Evolutionary conservation across 2,329 filamentous ascomycete genomes (phyloP).

Genomic region (Lachnellula willkommii): DNA sequence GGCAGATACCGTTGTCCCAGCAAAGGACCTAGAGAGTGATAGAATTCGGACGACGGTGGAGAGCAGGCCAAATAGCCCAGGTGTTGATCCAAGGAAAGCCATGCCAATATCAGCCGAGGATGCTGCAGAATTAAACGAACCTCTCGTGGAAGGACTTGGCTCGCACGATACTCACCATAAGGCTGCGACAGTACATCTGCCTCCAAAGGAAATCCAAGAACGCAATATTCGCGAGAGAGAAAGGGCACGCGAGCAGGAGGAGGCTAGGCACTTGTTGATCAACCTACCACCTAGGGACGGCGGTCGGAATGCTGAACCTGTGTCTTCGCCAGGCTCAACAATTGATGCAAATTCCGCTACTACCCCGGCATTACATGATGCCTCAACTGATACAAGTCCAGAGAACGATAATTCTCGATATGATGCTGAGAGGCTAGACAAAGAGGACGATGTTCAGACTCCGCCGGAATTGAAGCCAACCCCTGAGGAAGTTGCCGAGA

Average conservation of each 20-base stretch:
- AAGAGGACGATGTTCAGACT: constrained; percentile 39
- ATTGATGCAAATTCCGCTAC: constrained; percentile 63
- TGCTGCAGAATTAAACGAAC: constrained; percentile 27
- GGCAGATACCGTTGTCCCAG: constrained; percentile 9
- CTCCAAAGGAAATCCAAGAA: constrained; percentile 46
- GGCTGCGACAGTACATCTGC: constrained; percentile 39
- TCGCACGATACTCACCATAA: constrained; percentile 25
- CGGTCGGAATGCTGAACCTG: constrained; percentile 38
- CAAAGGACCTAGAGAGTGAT: constrained; percentile 22
- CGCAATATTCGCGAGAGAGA: constrained; percentile 36
- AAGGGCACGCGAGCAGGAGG: constrained; percentile 31
- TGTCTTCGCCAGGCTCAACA: constrained; percentile 60
- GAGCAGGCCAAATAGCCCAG: constrained; percentile 28
- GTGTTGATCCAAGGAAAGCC: constrained; percentile 28
- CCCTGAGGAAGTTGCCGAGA: constrained; percentile 32
- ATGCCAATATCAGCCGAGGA: constrained; percentile 34
- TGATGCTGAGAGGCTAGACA: constrained; percentile 41
- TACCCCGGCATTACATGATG: constrained; percentile 63
- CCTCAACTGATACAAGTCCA: constrained; percentile 69
- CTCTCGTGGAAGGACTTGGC: constrained; percentile 19
- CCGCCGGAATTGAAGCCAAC: constrained; percentile 26
- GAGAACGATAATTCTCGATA: constrained; percentile 60
- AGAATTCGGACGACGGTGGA: constrained; percentile 23
- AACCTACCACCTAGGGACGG: constrained; percentile 34
- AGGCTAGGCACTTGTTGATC: constrained; percentile 30